These are phyloP conservation scores for Coniochaeta prunicola DNA, from an alignment of 2,329 filamentous ascomycete species.

Conservation along the genomic window DNA sequence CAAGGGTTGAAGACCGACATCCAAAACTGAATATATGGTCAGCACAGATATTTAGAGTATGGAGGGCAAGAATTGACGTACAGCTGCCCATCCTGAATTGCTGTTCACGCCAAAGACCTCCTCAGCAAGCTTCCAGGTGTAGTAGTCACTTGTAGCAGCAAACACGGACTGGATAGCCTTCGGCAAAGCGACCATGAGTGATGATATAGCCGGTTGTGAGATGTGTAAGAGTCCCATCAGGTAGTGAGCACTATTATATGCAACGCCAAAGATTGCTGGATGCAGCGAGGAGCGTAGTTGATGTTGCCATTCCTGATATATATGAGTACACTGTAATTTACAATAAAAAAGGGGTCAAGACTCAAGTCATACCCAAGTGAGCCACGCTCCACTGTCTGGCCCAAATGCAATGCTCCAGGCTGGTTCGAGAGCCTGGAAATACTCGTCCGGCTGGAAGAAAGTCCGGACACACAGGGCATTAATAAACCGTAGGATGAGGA, in stretches of 20 bases:
- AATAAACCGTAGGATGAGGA: constrained; percentile 65
- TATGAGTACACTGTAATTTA: constrained; percentile 1
- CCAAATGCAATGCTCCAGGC: constrained; percentile 90
- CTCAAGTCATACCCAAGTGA: constrained; percentile 73
- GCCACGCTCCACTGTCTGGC: constrained; percentile 68
- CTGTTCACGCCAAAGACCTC: constrained; percentile 62
- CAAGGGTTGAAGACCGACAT: constrained; percentile 74
- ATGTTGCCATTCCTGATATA: constrained; percentile 76
- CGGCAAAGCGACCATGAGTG: constrained; percentile 65
- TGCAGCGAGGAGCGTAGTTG: constrained; percentile 86
- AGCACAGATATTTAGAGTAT: neutral
- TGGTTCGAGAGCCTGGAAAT: constrained; percentile 90
- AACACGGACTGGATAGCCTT: constrained; percentile 70
- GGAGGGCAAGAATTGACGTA: constrained; percentile 35
- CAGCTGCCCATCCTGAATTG: constrained; percentile 60
- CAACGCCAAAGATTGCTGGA: constrained; percentile 73
- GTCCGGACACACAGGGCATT: constrained; percentile 76
- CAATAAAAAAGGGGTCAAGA: neutral
- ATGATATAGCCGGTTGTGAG: constrained; percentile 49
- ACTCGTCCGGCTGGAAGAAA: constrained; percentile 98
- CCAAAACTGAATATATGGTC: constrained; percentile 43
- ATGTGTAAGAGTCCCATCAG: constrained; percentile 47
- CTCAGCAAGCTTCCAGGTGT: constrained; percentile 75
- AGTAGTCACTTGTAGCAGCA: constrained; percentile 75
- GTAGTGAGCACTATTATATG: constrained; percentile 58